These are phyloP conservation scores for Verbena officinalis DNA, from an alignment of 257 asterid species.

Conservation along the genomic window DNA sequence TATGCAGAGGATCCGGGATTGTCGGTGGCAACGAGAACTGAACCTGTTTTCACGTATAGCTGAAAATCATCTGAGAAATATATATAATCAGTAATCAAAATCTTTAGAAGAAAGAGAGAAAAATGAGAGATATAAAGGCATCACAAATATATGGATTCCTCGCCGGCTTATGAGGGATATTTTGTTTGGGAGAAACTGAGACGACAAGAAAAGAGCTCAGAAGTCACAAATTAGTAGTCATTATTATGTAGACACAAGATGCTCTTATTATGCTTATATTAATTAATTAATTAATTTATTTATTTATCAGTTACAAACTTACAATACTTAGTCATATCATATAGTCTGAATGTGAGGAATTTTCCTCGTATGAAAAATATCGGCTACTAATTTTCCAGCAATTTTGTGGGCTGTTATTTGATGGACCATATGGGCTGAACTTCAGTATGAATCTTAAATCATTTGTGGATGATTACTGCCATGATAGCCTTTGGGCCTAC, in stretches of 20 bases:
- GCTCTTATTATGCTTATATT: conserved; percentile 9
- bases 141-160: conserved; percentile 6
- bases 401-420: conserved; percentile 29
- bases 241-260: conserved; percentile 17
- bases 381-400: conserved; percentile 11
- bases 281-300: not conserved
- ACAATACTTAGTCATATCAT: too few species aligned
- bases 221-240: conserved; percentile 35
- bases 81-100: conserved; percentile 15
- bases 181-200: conserved; percentile 23
- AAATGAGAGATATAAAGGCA: conserved; percentile 12
- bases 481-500: conserved; percentile 26
- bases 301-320: conserved; percentile 28
- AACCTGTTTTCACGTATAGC: conserved; percentile 15
- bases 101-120: conserved; percentile 7
- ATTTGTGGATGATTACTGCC: not conserved
- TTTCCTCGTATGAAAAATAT: not conserved
- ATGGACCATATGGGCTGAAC: conserved; percentile 21
- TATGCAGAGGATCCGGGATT: conserved; percentile 36
- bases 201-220: conserved; percentile 34
- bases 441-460: not conserved
- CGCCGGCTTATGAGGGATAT: conserved; percentile 38
- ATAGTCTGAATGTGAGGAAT: conserved; percentile 32
- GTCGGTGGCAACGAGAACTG: conserved; percentile 29
- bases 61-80: not conserved